A percentile compares a stretch with the other conserved stretches of the same genome.
Conservation (phyloP, 805 yeast genomes). For the Saccharomycopsis babjevae region DNA sequence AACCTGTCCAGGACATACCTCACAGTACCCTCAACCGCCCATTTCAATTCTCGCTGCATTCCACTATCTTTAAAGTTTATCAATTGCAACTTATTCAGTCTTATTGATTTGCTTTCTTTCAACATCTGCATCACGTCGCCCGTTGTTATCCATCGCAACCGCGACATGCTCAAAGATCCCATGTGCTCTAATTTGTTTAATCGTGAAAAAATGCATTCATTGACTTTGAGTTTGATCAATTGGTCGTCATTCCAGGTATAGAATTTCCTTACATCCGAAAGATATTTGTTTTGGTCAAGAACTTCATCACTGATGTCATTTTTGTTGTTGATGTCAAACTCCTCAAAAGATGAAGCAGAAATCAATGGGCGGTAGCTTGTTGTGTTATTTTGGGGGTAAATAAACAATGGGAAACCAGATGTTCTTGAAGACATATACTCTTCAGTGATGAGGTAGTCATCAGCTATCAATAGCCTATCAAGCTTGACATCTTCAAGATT, state of each 20-base stretch:
- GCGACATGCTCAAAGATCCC: neutral
- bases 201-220: constrained; percentile 3
- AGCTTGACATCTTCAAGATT: constrained; percentile 47
- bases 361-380: neutral
- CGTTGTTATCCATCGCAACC: constrained; percentile 13
- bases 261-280: constrained; percentile 14
- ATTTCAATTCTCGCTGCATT: constrained; percentile 15
- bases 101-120: neutral
- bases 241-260: constrained; percentile 12
- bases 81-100: neutral
- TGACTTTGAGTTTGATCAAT: constrained; percentile 6
- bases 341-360: neutral
- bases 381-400: neutral
- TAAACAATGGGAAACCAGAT: neutral
- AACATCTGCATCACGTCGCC: constrained; percentile 9
- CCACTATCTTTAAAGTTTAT: constrained; percentile 15
- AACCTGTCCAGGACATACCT: constrained; percentile 1
- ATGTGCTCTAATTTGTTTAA: constrained; percentile 5
- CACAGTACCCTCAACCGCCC: constrained; percentile 17
- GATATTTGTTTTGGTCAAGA: constrained; percentile 3
- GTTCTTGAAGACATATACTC: neutral
- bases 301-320: neutral
- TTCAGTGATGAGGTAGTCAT: constrained; percentile 49
- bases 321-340: neutral
- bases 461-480: constrained; percentile 50